Percentiles rank a stretch among this genome's conserved stretches.
These are phyloP conservation scores for Heterobasidion annosum DNA, from an alignment of 1,284 basidiomycete genomes.

Conservation along the genomic window DNA sequence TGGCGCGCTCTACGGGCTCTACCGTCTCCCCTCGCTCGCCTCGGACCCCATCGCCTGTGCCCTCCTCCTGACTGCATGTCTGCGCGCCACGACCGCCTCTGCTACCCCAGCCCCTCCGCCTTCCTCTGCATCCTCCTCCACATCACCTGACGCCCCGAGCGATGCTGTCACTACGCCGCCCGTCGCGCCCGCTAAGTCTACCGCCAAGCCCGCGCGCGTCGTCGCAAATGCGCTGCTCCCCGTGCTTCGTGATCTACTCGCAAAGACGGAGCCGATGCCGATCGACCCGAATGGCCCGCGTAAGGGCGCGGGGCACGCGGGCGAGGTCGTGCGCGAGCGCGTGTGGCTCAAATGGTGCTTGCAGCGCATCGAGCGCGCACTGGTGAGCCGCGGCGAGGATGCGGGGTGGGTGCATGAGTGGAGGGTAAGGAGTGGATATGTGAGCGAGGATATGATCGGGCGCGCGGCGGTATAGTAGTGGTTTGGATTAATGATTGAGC, in stretches of 20 bases:
- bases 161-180: no score
- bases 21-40: constrained; percentile 40
- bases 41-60: constrained; percentile 49
- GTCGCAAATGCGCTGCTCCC: constrained; percentile 36
- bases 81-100: constrained; percentile 18
- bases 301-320: not conserved
- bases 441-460: not conserved
- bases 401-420: constrained; percentile 19
- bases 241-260: constrained; percentile 27
- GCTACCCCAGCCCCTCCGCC: not conserved
- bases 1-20: constrained; percentile 41
- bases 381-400: constrained; percentile 16
- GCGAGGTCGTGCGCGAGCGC: constrained; percentile 14
- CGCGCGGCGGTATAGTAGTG: no score
- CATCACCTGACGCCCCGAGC: not conserved
- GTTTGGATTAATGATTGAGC: no score
- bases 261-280: constrained; percentile 16
- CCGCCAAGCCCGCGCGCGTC: constrained; percentile 10
- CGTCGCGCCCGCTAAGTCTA: constrained; percentile 15
- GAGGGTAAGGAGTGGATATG: constrained; percentile 16
- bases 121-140: constrained; percentile 6
- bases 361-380: constrained; percentile 16
- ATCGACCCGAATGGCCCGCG: constrained; percentile 17
- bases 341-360: constrained; percentile 20
- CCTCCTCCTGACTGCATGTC: constrained; percentile 46